Evolutionary conservation across 2,329 filamentous ascomycete species (phyloP).

Genomic region (Xylariaceae sp.): DNA sequence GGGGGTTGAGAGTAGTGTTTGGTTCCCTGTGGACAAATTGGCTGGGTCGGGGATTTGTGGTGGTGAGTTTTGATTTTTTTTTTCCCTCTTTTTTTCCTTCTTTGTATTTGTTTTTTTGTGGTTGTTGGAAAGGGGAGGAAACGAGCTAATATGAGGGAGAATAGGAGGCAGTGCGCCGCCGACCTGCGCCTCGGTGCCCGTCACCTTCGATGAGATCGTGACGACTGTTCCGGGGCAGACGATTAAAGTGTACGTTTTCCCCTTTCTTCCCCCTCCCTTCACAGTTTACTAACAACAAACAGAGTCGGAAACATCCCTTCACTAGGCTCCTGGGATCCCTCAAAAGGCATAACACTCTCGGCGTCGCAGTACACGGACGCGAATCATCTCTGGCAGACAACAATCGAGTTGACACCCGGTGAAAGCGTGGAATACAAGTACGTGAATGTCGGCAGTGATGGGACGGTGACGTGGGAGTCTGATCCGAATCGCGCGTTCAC

Average conservation of each 20-base stretch:
- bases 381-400: conserved; percentile 47
- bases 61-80: conserved; percentile 8
- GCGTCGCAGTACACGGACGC: conserved; percentile 44
- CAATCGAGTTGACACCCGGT: conserved; percentile 43
- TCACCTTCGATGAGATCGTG: conserved; percentile 45
- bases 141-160: neutral
- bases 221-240: conserved; percentile 43
- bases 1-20: conserved; percentile 36
- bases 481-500: conserved; percentile 36
- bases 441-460: conserved; percentile 43
- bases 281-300: neutral
- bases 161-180: conserved; percentile 14
- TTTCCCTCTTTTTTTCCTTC: too few relatives aligned
- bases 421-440: conserved; percentile 50
- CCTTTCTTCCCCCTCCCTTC: neutral
- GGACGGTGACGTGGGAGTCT: conserved; percentile 49
- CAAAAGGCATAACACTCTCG: conserved; percentile 41
- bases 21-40: conserved; percentile 30
- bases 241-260: conserved; percentile 39
- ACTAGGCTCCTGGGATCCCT: conserved; percentile 48
- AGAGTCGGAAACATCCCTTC: conserved; percentile 25
- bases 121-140: too few relatives aligned
- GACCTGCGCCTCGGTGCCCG: conserved; percentile 29
- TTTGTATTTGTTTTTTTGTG: too few relatives aligned
- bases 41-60: conserved; percentile 16